Evolutionary conservation across 169 alveolate species (phyloP).

Genomic region (Babesia bovis): DNA sequence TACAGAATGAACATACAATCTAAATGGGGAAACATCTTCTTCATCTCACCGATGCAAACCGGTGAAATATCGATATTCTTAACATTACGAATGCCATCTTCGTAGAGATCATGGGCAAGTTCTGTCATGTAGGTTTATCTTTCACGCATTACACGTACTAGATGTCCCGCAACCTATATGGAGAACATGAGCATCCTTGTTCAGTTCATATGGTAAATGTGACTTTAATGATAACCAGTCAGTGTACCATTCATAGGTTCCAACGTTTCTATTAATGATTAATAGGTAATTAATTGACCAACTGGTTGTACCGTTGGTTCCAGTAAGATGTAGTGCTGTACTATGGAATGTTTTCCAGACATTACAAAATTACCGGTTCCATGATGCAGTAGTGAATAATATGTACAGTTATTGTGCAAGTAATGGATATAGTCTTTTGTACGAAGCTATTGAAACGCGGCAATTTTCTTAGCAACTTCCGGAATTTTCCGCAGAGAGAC

Average conservation of each 20-base stretch:
- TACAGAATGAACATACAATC: slow-evolving; percentile 27
- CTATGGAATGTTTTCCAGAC: neutral
- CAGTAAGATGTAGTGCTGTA: slow-evolving; percentile 41
- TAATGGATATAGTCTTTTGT: too few relatives aligned
- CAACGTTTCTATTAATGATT: slow-evolving; percentile 11
- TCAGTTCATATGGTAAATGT: slow-evolving; percentile 21
- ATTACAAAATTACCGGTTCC: neutral
- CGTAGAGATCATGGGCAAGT: slow-evolving; percentile 42
- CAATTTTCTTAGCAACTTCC: too few relatives aligned
- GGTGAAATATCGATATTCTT: slow-evolving; percentile 47
- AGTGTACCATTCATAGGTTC: slow-evolving; percentile 57
- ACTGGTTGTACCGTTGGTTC: slow-evolving; percentile 55
- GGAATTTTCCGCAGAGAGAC: too few relatives aligned
- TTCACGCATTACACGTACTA: slow-evolving; percentile 13
- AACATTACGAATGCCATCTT: slow-evolving; percentile 41
- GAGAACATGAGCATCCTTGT: slow-evolving; percentile 20
- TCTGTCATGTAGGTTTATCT: slow-evolving; percentile 13
- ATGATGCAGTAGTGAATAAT: neutral
- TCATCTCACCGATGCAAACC: slow-evolving; percentile 49
- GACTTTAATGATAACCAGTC: slow-evolving; percentile 37
- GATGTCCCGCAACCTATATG: slow-evolving; percentile 72
- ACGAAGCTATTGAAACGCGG: too few relatives aligned
- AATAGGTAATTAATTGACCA: neutral
- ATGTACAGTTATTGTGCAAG: neutral
- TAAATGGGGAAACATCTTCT: slow-evolving; percentile 41